phyloP scores from a whole-genome alignment of 2,329 filamentous ascomycete species.

The Talaromyces verruculosus region DNA sequence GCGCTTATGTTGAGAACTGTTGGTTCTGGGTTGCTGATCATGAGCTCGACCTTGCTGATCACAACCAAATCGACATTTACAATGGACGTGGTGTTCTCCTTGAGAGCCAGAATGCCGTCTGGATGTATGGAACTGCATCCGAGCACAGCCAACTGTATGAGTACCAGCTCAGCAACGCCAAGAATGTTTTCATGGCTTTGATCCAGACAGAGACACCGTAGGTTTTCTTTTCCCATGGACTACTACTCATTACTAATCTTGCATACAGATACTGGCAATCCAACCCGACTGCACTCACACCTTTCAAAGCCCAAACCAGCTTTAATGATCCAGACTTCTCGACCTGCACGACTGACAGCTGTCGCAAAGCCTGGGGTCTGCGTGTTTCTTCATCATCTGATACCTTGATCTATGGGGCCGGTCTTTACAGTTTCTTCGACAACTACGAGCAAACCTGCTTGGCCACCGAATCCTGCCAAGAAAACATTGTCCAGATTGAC shows the following conservation, averaged over 20 bases:
- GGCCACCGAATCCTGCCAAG: constrained; percentile 67
- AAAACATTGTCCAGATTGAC: constrained; percentile 74
- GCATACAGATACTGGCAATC: constrained; percentile 65
- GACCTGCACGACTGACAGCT: constrained; percentile 56
- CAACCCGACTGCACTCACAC: constrained; percentile 68
- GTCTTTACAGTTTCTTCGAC: constrained; percentile 80
- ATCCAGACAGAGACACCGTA: constrained; percentile 91
- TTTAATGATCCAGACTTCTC: constrained; percentile 64
- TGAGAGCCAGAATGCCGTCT: constrained; percentile 75
- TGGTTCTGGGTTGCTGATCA: constrained; percentile 93
- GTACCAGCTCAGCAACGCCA: constrained; percentile 77
- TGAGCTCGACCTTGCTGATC: constrained; percentile 72
- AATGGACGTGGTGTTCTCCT: constrained; percentile 82
- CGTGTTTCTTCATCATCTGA: constrained; percentile 67
- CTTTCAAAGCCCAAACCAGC: constrained; percentile 37
- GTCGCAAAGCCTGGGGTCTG: constrained; percentile 75
- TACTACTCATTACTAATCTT: constrained; percentile 3
- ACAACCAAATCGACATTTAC: constrained; percentile 72
- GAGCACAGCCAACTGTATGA: constrained; percentile 67
- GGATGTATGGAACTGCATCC: constrained; percentile 73
- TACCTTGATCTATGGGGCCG: constrained; percentile 69
- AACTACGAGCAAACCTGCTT: constrained; percentile 75
- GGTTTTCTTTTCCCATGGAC: constrained; percentile 22
- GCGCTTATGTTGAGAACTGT: constrained; percentile 80
- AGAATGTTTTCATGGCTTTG: constrained; percentile 76